Percentiles rank a stretch among this genome's conserved stretches.
These are phyloP conservation scores for Mycena olivaceomarginata DNA, from an alignment of 768 basidiomycete genomes.

Conservation along the genomic window DNA sequence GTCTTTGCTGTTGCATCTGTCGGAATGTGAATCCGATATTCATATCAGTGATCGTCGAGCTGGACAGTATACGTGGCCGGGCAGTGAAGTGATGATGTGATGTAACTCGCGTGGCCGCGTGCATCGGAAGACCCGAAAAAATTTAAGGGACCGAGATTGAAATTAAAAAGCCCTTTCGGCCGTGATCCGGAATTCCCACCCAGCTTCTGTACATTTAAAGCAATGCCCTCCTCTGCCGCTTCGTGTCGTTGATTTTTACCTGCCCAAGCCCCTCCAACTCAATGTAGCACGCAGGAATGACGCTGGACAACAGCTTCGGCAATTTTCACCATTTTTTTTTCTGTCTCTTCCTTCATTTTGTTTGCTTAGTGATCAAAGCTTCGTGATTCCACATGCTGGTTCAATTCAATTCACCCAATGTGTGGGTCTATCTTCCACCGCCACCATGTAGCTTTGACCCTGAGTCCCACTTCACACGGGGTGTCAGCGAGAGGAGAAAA, in stretches of 20 bases:
- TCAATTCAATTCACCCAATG: background rate
- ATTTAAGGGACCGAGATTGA: background rate
- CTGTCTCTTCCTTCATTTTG: background rate
- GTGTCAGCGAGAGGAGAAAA: background rate
- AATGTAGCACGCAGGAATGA: too few species aligned
- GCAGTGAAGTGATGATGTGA: slow-evolving; percentile 10
- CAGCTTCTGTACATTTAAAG: slow-evolving; percentile 9
- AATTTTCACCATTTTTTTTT: background rate
- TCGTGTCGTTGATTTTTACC: too few species aligned
- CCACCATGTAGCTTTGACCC: background rate
- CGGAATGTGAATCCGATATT: too few species aligned
- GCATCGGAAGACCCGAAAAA: too few species aligned
- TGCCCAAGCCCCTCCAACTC: too few species aligned
- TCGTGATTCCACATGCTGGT: background rate
- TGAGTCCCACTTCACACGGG: background rate
- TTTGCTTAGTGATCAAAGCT: slow-evolving; percentile 1
- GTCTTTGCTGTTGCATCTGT: too few species aligned
- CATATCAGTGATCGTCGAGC: too few species aligned
- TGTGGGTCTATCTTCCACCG: too few species aligned
- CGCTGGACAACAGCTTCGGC: too few species aligned
- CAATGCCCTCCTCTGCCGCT: background rate
- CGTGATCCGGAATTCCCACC: slow-evolving; percentile 21
- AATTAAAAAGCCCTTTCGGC: slow-evolving; percentile 18
- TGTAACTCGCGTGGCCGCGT: background rate
- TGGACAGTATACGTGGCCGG: too few species aligned